phyloP scores from a whole-genome alignment of 2,329 filamentous ascomycete species.

The Penicillium sumatraense region DNA sequence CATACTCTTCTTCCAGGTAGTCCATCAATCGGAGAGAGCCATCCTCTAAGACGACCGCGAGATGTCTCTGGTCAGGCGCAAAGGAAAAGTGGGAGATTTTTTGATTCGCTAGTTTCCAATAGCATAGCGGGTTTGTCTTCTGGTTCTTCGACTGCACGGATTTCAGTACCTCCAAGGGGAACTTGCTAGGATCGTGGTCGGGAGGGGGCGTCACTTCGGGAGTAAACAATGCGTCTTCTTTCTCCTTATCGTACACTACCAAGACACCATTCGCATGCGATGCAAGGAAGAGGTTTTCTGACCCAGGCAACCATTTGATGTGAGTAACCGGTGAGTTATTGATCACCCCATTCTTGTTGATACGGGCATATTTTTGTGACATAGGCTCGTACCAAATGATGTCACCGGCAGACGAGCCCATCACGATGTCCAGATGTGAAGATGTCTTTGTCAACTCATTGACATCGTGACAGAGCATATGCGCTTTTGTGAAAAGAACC shows the following conservation, averaged over 20 bases:
- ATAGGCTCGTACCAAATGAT: constrained; percentile 99
- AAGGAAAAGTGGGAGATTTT: constrained; percentile 90
- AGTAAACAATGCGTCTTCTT: constrained; percentile 80
- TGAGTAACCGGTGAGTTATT: constrained; percentile 83
- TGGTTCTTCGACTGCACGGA: constrained; percentile 94
- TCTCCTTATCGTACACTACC: constrained; percentile 96
- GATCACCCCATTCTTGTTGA: constrained; percentile 96
- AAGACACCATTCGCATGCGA: constrained; percentile 90
- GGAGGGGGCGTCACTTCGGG: constrained; percentile 59
- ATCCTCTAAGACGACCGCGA: constrained; percentile 91
- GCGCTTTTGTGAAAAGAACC: constrained; percentile 94
- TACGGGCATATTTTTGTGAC: constrained; percentile 88
- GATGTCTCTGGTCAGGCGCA: constrained; percentile 82
- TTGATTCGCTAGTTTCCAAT: constrained; percentile 91
- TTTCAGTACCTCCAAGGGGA: constrained; percentile 74
- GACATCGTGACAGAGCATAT: constrained; percentile 92
- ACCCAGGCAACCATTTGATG: constrained; percentile 91
- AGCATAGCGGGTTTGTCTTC: constrained; percentile 87
- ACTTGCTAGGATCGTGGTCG: constrained; percentile 30
- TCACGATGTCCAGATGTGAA: constrained; percentile 84
- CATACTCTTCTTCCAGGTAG: constrained; percentile 85
- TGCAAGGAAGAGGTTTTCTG: constrained; percentile 89
- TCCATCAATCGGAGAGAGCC: constrained; percentile 88
- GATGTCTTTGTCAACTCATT: constrained; percentile 80
- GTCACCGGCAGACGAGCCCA: constrained; percentile 95